These are phyloP conservation scores for Cutaneotrichosporon sp. DNA, from an alignment of 1,284 basidiomycete species.

Conservation along the genomic window DNA sequence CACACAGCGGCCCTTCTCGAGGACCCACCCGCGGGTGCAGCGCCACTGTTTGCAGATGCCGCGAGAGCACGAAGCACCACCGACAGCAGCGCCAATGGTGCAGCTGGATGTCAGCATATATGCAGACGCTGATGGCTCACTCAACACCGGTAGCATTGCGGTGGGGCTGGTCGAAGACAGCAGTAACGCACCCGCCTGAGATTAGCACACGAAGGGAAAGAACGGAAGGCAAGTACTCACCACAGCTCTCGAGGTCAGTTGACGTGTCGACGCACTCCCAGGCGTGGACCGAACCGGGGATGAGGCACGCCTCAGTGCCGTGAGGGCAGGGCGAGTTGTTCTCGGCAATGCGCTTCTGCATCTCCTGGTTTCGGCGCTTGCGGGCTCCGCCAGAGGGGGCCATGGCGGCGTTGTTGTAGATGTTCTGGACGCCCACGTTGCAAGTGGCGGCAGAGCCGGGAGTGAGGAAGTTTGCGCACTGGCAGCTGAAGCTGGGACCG, in stretches of 20 bases:
- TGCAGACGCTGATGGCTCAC: neutral
- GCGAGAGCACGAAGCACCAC: neutral
- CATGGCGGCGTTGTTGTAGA: conserved; percentile 9
- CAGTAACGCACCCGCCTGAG: neutral
- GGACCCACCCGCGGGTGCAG: neutral
- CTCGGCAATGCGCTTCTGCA: conserved; percentile 1
- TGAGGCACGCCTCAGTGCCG: conserved; percentile 8
- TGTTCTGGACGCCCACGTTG: neutral
- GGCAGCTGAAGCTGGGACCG: conserved; percentile 9
- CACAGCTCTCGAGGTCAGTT: conserved; percentile 15
- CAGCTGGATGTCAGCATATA: neutral
- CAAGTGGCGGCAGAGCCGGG: conserved; percentile 9
- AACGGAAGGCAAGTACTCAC: conserved; percentile 4
- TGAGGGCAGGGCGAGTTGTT: conserved; percentile 11
- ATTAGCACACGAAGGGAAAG: neutral
- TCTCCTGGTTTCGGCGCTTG: neutral
- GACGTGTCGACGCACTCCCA: conserved; percentile 24
- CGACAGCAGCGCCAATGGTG: neutral
- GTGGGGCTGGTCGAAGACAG: neutral
- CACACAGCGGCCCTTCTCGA: conserved; percentile 2
- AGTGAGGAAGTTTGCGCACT: conserved; percentile 5
- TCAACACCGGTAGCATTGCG: conserved; percentile 4
- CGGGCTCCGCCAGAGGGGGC: conserved; percentile 1
- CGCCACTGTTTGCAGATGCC: neutral
- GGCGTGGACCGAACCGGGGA: neutral